phyloP scores from a whole-genome alignment of 1,139 yeast species.

The Pichia sp. region DNA sequence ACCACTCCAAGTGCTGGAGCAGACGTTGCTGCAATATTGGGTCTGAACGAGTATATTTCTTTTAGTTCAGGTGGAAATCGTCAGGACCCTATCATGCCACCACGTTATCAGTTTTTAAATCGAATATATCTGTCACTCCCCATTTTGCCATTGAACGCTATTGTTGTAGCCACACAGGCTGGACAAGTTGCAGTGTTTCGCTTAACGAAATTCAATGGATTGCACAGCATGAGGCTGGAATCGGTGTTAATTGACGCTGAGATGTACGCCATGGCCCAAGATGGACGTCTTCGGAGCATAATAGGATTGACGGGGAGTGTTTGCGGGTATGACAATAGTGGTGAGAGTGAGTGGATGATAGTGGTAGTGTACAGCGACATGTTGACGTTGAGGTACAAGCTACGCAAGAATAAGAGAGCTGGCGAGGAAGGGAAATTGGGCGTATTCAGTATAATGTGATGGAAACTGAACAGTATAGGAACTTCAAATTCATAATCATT shows the following conservation, averaged over 20 bases:
- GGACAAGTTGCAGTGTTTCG: conserved; percentile 58
- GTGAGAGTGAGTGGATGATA: conserved; percentile 13
- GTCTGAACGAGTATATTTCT: conserved; percentile 29
- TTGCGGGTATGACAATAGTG: conserved; percentile 6
- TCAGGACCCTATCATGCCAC: neutral
- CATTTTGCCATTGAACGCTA: conserved; percentile 37
- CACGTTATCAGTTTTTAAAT: conserved; percentile 28
- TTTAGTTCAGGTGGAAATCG: neutral
- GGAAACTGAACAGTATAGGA: neutral
- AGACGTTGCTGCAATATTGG: neutral
- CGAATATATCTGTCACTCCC: conserved; percentile 46
- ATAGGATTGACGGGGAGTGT: conserved; percentile 22
- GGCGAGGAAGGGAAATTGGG: neutral
- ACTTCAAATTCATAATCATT: neutral
- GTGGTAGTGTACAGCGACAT: conserved; percentile 18
- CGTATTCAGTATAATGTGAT: neutral
- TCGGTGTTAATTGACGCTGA: conserved; percentile 43
- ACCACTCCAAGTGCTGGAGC: conserved; percentile 36
- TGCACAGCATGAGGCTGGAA: conserved; percentile 60
- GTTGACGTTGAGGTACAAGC: conserved; percentile 1
- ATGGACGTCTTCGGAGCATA: conserved; percentile 24
- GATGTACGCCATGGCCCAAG: conserved; percentile 19
- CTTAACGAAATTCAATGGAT: conserved; percentile 51
- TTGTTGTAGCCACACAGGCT: conserved; percentile 52
- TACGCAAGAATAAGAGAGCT: neutral